Evolutionary conservation across 495 filamentous ascomycete species (phyloP).

Genomic region (Penicillium ucsense): DNA sequence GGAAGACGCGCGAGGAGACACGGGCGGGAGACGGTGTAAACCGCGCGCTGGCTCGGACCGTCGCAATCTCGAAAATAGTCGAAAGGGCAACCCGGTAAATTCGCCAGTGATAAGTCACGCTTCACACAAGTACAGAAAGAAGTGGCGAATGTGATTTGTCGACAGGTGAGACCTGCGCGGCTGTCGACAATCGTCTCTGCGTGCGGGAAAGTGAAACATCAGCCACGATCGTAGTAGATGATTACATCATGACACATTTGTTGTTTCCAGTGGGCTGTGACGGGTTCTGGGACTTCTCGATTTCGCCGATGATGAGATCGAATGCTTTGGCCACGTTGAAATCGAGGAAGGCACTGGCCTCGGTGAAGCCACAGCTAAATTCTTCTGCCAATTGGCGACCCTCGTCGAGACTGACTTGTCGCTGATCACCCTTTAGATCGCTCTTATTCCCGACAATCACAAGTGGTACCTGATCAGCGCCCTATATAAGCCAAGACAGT

Average conservation of each 20-base stretch:
- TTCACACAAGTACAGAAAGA: not conserved
- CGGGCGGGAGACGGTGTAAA: too few species aligned
- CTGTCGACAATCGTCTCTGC: not conserved
- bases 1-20: too few species aligned
- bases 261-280: slow-evolving; percentile 65
- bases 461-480: slow-evolving; percentile 83
- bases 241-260: slow-evolving; percentile 80
- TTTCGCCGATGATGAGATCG: slow-evolving; percentile 86
- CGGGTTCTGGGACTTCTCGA: slow-evolving; percentile 92
- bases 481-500: slow-evolving; percentile 40
- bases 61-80: too few species aligned
- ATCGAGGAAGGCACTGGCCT: slow-evolving; percentile 87
- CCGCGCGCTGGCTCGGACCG: too few species aligned
- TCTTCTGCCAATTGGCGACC: slow-evolving; percentile 72
- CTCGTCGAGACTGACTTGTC: slow-evolving; percentile 79
- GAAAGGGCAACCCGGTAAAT: too few species aligned
- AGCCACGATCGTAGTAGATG: not conserved
- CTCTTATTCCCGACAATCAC: slow-evolving; percentile 96
- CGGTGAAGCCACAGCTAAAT: slow-evolving; percentile 87
- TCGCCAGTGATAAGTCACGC: not conserved
- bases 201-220: not conserved
- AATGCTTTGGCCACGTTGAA: slow-evolving; percentile 91
- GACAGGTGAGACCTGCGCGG: not conserved
- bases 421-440: slow-evolving; percentile 85
- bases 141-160: too few species aligned